These are phyloP conservation scores for Meyerozyma athensensis DNA, from an alignment of 1,139 yeast species.

Conservation along the genomic window DNA sequence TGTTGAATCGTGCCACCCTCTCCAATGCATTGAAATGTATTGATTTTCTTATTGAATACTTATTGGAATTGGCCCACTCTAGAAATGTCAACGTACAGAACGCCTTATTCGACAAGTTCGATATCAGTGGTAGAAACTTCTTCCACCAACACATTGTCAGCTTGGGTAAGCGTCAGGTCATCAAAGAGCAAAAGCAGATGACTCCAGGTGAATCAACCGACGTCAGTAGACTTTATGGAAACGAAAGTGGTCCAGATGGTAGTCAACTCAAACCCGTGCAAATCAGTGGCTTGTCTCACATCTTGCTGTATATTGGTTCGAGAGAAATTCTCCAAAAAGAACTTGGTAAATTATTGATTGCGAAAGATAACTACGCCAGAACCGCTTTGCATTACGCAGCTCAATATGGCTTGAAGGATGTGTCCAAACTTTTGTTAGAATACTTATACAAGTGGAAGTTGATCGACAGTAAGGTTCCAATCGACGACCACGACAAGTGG, in stretches of 20 bases:
- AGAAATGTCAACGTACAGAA: slow-evolving; percentile 39
- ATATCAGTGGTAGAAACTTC: slow-evolving; percentile 77
- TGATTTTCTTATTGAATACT: slow-evolving; percentile 41
- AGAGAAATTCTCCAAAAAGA: slow-evolving; percentile 44
- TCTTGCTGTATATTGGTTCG: slow-evolving; percentile 37
- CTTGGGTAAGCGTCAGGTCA: slow-evolving; percentile 53
- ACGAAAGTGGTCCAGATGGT: slow-evolving; percentile 61
- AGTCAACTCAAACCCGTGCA: slow-evolving; percentile 20
- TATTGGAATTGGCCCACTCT: slow-evolving; percentile 14
- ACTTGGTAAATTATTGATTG: slow-evolving; percentile 34
- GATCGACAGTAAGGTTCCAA: slow-evolving; percentile 38
- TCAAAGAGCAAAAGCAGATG: slow-evolving; percentile 20
- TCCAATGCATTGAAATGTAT: slow-evolving; percentile 50
- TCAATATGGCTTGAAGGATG: slow-evolving; percentile 73
- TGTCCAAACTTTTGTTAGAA: slow-evolving; percentile 53
- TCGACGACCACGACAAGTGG: slow-evolving; percentile 64
- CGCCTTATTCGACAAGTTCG: slow-evolving; percentile 51
- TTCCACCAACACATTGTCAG: slow-evolving; percentile 79
- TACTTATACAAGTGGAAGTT: slow-evolving; percentile 30
- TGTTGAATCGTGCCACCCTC: slow-evolving; percentile 63
- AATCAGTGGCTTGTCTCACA: slow-evolving; percentile 20
- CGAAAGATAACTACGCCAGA: slow-evolving; percentile 70
- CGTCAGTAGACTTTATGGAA: slow-evolving; percentile 26
- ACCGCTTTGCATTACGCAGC: slow-evolving; percentile 91
- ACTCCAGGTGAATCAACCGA: slow-evolving; percentile 37